Base-by-base conservation (phyloP, 129 eudicot genomes). In the Tanacetum coccineum region DNA sequence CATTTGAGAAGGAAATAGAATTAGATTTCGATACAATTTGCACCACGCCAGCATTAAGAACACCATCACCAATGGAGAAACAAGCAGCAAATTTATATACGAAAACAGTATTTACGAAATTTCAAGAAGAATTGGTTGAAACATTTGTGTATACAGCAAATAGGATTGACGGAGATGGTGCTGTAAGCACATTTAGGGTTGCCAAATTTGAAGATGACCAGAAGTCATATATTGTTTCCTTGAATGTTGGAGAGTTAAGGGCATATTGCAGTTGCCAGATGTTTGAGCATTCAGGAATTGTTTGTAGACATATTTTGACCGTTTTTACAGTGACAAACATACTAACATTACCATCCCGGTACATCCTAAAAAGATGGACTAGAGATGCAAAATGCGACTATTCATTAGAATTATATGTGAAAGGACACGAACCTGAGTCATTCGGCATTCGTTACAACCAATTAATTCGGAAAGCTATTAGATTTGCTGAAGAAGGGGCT, bases 51-150 rank as follows among this genome's bases (percentile, higher is more conserved):
- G 77, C 77, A 28, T 80, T 91, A 79, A 82, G 81, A 81, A 91
- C 97, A 36, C 97, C 95, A 14, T 91, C 97, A 22, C 97, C 97
- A 7, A 91, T 91, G 97, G 97, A 91, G 74, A 91, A 91, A 76
- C 97, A 91, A 67, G 92, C 93, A 58, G 97, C 97, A 70, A 79
- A 61, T 80, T 62, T 87, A 13, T 91, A 87, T 57, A 87, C 95
- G 39, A 83, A 76, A 79, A 87, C 81, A 56, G 78, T 87, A 58
- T 91, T 91, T 70, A 62, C 82, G 2, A 87, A 85, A 59, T 91
- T 91, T 75, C 95, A 91, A 79, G 95, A 87, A 64, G 97, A 91
- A 72, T 73, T 91, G 66, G 97, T 91, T 36, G 97, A 91, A 70
- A 91, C 97, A 8, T 91, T 91, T 77, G 97, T 79, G 17, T 91